Evolutionary conservation across 2,329 filamentous ascomycete species (phyloP), one percentile per base, ranked within the genome.

Genomic region (Polytolypa hystricis): DNA sequence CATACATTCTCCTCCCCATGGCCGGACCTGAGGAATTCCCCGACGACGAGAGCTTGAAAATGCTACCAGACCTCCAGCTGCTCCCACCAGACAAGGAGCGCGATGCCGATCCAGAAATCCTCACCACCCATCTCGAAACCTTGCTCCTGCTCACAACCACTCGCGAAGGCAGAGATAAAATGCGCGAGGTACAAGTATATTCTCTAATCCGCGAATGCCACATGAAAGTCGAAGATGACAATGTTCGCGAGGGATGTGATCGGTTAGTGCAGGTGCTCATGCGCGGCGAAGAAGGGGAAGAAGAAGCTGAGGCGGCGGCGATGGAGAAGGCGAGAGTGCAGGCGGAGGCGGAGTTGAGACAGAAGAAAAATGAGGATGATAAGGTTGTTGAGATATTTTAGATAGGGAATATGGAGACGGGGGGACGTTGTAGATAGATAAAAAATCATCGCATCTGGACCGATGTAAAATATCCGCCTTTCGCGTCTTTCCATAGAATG

Each of bases 41-140:
- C 12, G 83, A 87, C 23, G 85, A 95, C 33, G 91, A 98, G 47
- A 81, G 74, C 40, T 72, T 85, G 54, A 76, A 72, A 26, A 93
- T 98, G 85, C 69, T 93, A 8, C 79, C 86, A 0, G 91, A 96
- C 56, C 67, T 94, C 44, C 89, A 96, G 61, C 71, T 96, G 0
- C 69, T 96, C 8, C 81, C 86, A 0, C 82, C 86, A 0, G 86
- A 95, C 54, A 96, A 98, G 68, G 69, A 80, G 60, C 75, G 89
- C 27, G 91, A 98, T 45, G 59, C 70, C 3, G 84, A 95, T 50
- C 58, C 64, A 11, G 73, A 74, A 31, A 91, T 94, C 45, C 70
- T 95, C 37, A 75, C 81, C 54, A 91, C 84, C 2, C 87, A 96
- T 56, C 62, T 98, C 14, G 91, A 98, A 63, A 94, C 86, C 1